Base-by-base conservation (phyloP, 371 early-diverging fungal genomes). In the Rhizopus sp. region DNA sequence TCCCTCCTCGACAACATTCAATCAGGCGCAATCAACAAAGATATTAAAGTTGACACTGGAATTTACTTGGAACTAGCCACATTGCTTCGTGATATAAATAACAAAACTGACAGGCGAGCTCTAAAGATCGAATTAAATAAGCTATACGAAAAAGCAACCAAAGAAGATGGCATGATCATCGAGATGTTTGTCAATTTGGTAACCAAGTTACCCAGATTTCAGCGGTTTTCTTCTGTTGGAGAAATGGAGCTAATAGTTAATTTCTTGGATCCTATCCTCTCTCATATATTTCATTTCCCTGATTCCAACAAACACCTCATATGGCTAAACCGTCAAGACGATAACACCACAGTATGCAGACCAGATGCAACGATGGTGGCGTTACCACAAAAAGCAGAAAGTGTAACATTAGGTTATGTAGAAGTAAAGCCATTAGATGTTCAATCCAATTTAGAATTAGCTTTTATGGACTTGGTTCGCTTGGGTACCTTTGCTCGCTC, bases 401-500 rank as follows among this genome's bases (percentile, higher is more conserved):
- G 23, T 57, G 15, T 57, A 0, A 57, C 57, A 16, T 57, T 62
- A 16, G 57, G 62, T 3, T 62, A 62, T 41, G 49, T 57, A 16
- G 57, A 62, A 62, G 57, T 57, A 16, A 57, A 57, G 13, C 54
- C 54, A 9, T 9, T 13, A 49, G 53, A 57, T 50, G 39, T 49
- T 15, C 29, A 46, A 50, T 57, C 53, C 37, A 15, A 62, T 62
- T 13, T n/a, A 23, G 57, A 62, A 40, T 57, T 62, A 33, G 53
- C 52, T 3, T 62, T 62, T n/a, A 56, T 62, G 42, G 62, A 56
- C 57, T 52, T 57, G 62, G 48, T 57, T 57, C 53, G 48, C 33
- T 62, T 57, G 8, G 49, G 57, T 32, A 31, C 31, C 13, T 62
- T 62, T 62, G n/a, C 53, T 62, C 57, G 53, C 48, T 30, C 8